Conservation (phyloP, 2,329 filamentous ascomycete genomes). For the Neonectria sp. region DNA sequence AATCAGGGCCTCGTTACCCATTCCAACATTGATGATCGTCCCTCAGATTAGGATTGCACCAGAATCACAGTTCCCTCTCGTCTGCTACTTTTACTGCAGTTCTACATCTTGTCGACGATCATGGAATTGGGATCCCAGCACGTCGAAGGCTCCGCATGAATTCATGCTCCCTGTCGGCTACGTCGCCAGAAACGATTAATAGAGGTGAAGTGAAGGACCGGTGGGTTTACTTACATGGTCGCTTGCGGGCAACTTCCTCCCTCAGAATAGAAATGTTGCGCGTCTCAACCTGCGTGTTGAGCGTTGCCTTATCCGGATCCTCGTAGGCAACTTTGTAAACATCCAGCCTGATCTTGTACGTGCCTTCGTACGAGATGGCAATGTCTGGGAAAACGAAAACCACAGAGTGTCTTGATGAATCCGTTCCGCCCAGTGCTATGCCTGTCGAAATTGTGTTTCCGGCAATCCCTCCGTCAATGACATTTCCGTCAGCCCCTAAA, state of each 20-base stretch:
- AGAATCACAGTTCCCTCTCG: neutral
- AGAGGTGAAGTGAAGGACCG: rapidly evolving
- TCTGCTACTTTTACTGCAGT: neutral
- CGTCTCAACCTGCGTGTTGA: conserved; percentile 38
- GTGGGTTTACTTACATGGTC: conserved; percentile 25
- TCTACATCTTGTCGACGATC: neutral
- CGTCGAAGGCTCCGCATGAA: neutral
- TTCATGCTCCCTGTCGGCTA: neutral
- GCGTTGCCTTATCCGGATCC: conserved; percentile 23
- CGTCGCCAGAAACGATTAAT: neutral
- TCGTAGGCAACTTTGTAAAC: conserved; percentile 43
- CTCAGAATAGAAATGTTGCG: conserved; percentile 30
- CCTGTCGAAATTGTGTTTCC: conserved; percentile 41
- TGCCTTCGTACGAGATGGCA: conserved; percentile 39
- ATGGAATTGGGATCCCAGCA: neutral
- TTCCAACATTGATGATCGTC: neutral
- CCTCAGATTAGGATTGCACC: neutral
- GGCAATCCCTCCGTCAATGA: conserved; percentile 39
- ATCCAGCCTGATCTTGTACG: conserved; percentile 49
- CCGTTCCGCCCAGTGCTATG: conserved; percentile 20
- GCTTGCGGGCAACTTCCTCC: conserved; percentile 14
- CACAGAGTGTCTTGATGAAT: conserved; percentile 17
- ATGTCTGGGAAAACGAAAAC: conserved; percentile 48
- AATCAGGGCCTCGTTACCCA: neutral
- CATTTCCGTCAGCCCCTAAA: conserved; percentile 32